Evolutionary conservation across 2,329 filamentous ascomycete species (phyloP).

Genomic region (Bertia moriformis): DNA sequence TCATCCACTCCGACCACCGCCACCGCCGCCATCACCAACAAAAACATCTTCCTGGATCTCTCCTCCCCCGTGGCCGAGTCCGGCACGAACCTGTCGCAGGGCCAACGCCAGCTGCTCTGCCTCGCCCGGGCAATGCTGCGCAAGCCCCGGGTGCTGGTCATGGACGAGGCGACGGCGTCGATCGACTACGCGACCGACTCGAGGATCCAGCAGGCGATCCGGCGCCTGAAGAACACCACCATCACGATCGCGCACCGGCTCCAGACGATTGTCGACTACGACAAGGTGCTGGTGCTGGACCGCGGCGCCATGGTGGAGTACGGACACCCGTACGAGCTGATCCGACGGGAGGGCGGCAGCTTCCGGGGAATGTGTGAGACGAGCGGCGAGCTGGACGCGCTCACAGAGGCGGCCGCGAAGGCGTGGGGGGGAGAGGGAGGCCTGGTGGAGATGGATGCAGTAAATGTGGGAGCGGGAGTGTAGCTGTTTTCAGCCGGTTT

Average conservation of each 20-base stretch:
- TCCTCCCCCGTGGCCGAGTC: constrained; percentile 75
- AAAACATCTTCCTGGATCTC: constrained; percentile 85
- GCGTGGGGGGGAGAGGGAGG: constrained; percentile 20
- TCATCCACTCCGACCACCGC: constrained; percentile 19
- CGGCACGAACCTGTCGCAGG: constrained; percentile 58
- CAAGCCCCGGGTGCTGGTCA: constrained; percentile 82
- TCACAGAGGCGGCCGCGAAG: constrained; percentile 40
- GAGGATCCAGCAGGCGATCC: constrained; percentile 59
- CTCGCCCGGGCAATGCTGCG: constrained; percentile 43
- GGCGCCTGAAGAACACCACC: constrained; percentile 51
- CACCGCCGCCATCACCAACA: too few relatives aligned
- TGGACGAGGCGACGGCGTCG: constrained; percentile 67
- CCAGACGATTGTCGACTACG: constrained; percentile 65
- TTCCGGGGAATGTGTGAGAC: constrained; percentile 53
- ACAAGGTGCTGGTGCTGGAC: constrained; percentile 64
- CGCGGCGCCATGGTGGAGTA: constrained; percentile 78
- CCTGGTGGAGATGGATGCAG: neutral
- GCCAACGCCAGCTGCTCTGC: constrained; percentile 35
- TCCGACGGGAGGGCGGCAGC: constrained; percentile 52
- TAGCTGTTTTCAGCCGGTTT: neutral
- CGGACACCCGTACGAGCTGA: constrained; percentile 73
- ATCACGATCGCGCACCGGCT: constrained; percentile 65
- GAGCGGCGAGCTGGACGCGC: constrained; percentile 38
- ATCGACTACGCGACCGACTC: constrained; percentile 66
- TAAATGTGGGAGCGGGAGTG: neutral